phyloP scores from a whole-genome alignment of 371 early-diverging fungal species.

The Nosema granulosis region DNA sequence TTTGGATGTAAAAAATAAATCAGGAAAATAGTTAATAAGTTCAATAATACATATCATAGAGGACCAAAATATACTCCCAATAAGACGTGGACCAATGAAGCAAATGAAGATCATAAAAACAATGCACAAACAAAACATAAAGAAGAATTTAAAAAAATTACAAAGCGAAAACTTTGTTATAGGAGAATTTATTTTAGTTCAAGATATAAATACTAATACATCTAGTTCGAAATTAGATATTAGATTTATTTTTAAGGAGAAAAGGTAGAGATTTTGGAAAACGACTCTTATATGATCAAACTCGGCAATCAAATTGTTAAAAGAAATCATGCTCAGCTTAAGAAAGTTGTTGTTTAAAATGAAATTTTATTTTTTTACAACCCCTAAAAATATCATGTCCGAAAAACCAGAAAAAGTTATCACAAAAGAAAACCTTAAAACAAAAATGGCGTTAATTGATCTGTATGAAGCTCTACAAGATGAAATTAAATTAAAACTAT shows the following conservation, averaged over 20 bases:
- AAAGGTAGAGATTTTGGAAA: background rate
- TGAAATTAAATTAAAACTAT: background rate
- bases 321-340: background rate
- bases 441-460: background rate
- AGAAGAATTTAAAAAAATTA: background rate
- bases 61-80: constrained; percentile 7
- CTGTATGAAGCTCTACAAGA: background rate
- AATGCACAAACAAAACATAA: background rate
- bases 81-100: background rate
- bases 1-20: background rate
- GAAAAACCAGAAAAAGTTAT: background rate
- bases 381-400: background rate
- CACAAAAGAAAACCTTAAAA: background rate
- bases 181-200: background rate
- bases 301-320: background rate
- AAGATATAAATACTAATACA: background rate
- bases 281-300: background rate
- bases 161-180: background rate
- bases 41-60: background rate
- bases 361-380: background rate
- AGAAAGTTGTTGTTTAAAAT: no score
- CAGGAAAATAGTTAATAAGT: background rate
- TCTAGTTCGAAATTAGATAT: background rate
- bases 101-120: background rate
- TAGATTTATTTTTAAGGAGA: background rate